Base-by-base conservation (phyloP, 305 asterid genomes). In the Fraxinus floribunda region DNA sequence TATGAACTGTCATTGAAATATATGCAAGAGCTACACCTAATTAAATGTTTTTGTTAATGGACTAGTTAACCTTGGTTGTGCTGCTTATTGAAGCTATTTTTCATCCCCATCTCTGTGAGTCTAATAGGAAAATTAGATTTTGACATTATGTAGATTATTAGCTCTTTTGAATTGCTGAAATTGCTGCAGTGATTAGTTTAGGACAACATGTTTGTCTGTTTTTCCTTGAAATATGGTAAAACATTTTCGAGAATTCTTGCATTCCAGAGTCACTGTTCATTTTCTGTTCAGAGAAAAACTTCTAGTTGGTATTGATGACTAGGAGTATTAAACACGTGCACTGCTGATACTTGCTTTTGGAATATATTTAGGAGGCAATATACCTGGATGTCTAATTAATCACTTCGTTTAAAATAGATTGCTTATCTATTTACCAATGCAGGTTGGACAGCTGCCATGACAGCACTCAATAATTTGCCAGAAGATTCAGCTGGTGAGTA, bases 391-490 rank as follows among this genome's bases (percentile, higher is more conserved):
- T 79, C 35, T 83, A 18, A 41, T 52, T 7, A 24, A 71, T 36
- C 32, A 49, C 66, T 24, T 22, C 9, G 64, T 9, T 79, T 81
- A 29, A 64, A 20, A 82, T 62, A 78, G 44, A 73, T 41, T 38
- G 78, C 83, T 34, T 49, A 76, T 74, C 20, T 78, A 10, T 86
- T 76, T 46, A 77, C 24, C 84, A 9, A 44, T 80, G 84, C 81
- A 92, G 97, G 97, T 78, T 93, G 97, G 97, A 77, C 85, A 38
- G 91, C 93, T 86, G 90, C 91, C 71, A 84, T 91, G 86, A 86
- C 84, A 77, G 93, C 93, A 18, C 84, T 83, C 78, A 87, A 87
- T 82, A 92, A 82, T 85, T 86, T 91, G 81, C 94, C 94, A 5
- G 93, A 88, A 79, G 92, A 87, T 88, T 89, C 93, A 32, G 78